Evolutionary conservation across 2,329 filamentous ascomycete genomes (phyloP).

Genomic region (Karstenula rhodostoma): DNA sequence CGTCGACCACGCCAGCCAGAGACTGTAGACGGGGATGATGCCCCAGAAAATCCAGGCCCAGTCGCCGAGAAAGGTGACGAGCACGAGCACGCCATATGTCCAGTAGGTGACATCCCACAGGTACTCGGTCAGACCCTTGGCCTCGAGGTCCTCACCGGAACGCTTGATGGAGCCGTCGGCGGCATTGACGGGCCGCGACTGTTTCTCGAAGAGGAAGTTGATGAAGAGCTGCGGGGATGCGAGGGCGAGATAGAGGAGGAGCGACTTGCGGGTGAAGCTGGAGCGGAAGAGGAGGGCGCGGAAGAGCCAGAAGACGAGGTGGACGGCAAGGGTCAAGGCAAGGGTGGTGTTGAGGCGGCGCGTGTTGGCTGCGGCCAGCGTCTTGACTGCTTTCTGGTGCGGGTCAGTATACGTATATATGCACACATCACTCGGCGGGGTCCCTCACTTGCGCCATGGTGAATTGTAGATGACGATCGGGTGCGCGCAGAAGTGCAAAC

Average conservation of each 20-base stretch:
- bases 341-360: conserved; percentile 82
- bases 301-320: conserved; percentile 76
- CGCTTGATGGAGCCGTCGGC: conserved; percentile 69
- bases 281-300: conserved; percentile 71
- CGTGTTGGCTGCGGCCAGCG: conserved; percentile 79
- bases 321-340: conserved; percentile 74
- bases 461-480: not conserved
- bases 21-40: conserved; percentile 57
- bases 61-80: conserved; percentile 82
- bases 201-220: conserved; percentile 84
- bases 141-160: conserved; percentile 86
- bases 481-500: not conserved
- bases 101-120: conserved; percentile 98
- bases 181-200: conserved; percentile 80
- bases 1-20: conserved; percentile 55
- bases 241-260: conserved; percentile 74
- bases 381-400: conserved; percentile 60
- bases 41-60: conserved; percentile 73
- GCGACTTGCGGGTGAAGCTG: conserved; percentile 60
- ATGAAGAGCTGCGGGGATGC: conserved; percentile 79
- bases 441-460: conserved; percentile 37
- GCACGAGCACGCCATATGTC: conserved; percentile 79
- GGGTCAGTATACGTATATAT: not conserved
- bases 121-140: conserved; percentile 91
- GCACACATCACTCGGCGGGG: not conserved